Conservation (phyloP, 805 yeast species). For the Pichia kluyveri region DNA sequence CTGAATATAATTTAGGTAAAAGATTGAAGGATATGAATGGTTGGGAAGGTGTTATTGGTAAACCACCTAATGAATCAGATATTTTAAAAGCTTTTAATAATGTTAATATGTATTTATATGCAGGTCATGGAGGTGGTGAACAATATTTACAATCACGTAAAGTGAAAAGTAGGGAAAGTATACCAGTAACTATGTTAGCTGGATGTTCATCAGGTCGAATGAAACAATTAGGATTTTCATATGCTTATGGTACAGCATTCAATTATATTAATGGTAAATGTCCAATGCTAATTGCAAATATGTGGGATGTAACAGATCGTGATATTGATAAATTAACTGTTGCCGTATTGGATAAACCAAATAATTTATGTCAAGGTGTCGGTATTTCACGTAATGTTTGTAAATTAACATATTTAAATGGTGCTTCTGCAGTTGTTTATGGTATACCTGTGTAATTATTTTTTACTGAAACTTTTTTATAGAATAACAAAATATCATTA, state of each 20-base stretch:
- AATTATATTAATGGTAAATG: constrained; percentile 75
- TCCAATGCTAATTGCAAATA: constrained; percentile 72
- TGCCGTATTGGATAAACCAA: constrained; percentile 57
- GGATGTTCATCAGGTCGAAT: constrained; percentile 89
- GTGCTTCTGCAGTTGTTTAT: constrained; percentile 87
- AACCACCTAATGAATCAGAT: constrained; percentile 47
- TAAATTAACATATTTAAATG: constrained; percentile 66
- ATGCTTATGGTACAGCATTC: constrained; percentile 67
- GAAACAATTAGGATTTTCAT: constrained; percentile 47
- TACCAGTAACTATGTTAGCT: constrained; percentile 59
- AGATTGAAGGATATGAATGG: constrained; percentile 29
- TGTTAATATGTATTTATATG: constrained; percentile 54
- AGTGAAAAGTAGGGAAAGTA: constrained; percentile 32
- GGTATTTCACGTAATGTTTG: constrained; percentile 56
- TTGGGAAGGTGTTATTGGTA: constrained; percentile 50
- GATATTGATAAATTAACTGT: constrained; percentile 79
- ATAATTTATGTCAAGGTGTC: constrained; percentile 34
- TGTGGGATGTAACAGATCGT: constrained; percentile 97
- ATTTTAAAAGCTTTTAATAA: constrained; percentile 34
- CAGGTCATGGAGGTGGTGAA: constrained; percentile 98
- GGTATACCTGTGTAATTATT: constrained; percentile 57
- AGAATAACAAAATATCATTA: neutral
- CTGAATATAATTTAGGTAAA: constrained; percentile 49
- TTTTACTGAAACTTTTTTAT: neutral
- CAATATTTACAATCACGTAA: constrained; percentile 55